These are phyloP conservation scores for Phytopythium mirpurense DNA, from an alignment of 352 stramenopile species.

Conservation along the genomic window DNA sequence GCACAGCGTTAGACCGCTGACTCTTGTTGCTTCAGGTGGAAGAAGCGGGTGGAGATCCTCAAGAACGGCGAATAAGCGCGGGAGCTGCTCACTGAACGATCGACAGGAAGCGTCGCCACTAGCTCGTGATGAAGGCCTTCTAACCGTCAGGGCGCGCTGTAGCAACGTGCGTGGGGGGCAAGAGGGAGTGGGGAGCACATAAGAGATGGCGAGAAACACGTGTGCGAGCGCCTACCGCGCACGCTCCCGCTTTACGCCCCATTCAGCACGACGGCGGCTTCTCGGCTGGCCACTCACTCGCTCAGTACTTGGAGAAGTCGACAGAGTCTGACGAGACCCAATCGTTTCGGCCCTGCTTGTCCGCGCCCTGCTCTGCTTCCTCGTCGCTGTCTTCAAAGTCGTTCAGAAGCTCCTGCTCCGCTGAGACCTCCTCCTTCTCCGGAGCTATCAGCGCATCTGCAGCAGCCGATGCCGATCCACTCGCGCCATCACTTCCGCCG, in stretches of 20 bases:
- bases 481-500: not conserved
- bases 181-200: not conserved
- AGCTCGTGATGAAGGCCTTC: not conserved
- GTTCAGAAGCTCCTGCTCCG: constrained; percentile 75
- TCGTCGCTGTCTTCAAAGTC: constrained; percentile 84
- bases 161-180: not conserved
- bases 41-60: constrained; percentile 78
- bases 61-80: constrained; percentile 60
- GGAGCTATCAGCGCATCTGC: constrained; percentile 23
- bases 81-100: not conserved
- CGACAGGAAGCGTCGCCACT: not conserved
- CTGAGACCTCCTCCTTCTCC: constrained; percentile 40
- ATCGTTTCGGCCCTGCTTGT: constrained; percentile 16
- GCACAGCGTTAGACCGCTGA: not conserved
- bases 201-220: constrained; percentile 5
- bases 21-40: constrained; percentile 37
- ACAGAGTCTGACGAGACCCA: constrained; percentile 74
- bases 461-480: constrained; percentile 7
- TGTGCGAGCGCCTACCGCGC: not conserved
- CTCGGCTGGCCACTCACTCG: not conserved
- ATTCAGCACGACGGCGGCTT: too few relatives aligned
- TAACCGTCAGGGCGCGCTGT: not conserved
- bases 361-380: constrained; percentile 25
- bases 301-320: constrained; percentile 62
- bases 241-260: not conserved